These are phyloP conservation scores for Ophiostoma piceae DNA, from an alignment of 2,329 filamentous ascomycete genomes.

Conservation along the genomic window DNA sequence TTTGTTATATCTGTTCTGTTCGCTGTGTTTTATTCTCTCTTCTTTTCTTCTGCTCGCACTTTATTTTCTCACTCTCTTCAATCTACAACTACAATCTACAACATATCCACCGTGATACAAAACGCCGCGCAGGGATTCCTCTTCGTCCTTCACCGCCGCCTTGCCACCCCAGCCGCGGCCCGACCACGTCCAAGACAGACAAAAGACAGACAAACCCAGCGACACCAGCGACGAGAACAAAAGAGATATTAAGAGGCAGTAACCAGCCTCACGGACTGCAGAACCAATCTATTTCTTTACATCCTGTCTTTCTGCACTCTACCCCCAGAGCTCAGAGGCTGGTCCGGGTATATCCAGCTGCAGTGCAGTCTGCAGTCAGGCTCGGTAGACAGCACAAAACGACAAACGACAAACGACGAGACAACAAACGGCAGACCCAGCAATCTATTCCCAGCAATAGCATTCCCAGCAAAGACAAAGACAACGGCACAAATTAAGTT, in stretches of 20 bases:
- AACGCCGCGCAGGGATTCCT: slow-evolving; percentile 12
- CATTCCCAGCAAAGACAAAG: background rate
- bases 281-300: background rate
- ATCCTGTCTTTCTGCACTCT: too few relatives aligned
- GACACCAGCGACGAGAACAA: background rate
- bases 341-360: background rate
- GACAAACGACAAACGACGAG: background rate
- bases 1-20: background rate
- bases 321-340: background rate
- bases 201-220: background rate
- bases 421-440: background rate
- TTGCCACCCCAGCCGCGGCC: background rate
- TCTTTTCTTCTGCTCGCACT: background rate
- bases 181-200: background rate
- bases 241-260: slow-evolving; percentile 7
- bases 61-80: background rate
- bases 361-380: background rate
- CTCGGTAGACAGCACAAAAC: background rate
- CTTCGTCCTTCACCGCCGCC: slow-evolving; percentile 10
- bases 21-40: background rate
- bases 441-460: too few relatives aligned
- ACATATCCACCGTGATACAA: background rate
- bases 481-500: background rate
- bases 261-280: slow-evolving; percentile 10
- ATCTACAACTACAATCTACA: background rate